These are phyloP conservation scores for Populus hybrid DNA, from an alignment of 441 rosid species.

Conservation along the genomic window DNA sequence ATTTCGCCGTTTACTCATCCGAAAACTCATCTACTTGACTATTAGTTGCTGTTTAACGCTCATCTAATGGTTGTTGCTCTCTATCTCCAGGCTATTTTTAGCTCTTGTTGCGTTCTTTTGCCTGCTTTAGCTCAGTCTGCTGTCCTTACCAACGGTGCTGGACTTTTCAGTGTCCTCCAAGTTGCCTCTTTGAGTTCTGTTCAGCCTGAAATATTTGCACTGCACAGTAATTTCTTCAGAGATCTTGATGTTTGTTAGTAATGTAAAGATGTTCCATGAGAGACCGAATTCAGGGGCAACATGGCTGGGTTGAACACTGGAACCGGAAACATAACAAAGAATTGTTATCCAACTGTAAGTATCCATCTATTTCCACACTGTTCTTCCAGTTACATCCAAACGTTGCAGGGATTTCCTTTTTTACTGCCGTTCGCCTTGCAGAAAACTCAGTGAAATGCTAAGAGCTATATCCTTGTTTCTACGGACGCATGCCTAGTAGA, in stretches of 20 bases:
- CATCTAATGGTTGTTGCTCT: neutral
- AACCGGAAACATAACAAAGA: conserved; percentile 45
- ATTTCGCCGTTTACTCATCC: neutral
- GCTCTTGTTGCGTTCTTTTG: conserved; percentile 59
- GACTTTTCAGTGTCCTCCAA: conserved; percentile 14
- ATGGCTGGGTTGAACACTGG: conserved; percentile 37
- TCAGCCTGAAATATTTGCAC: neutral
- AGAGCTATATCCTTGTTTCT: conserved; percentile 77
- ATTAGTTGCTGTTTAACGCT: neutral
- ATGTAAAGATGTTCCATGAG: conserved; percentile 39
- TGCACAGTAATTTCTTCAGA: neutral
- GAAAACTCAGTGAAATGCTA: conserved; percentile 70
- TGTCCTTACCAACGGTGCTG: conserved; percentile 75
- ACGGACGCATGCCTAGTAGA: neutral
- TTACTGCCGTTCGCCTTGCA: conserved; percentile 31
- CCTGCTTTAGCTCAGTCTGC: conserved; percentile 64
- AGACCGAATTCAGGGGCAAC: conserved; percentile 56
- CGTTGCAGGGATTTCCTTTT: neutral
- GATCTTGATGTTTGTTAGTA: neutral
- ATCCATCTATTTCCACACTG: neutral
- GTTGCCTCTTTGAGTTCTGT: neutral
- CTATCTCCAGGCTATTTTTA: conserved; percentile 57
- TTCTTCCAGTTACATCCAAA: conserved; percentile 6
- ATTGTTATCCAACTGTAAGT: conserved; percentile 78
- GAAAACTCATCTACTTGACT: neutral